Evolutionary conservation across 148 eudicot genomes (phyloP).

Genomic region (Euryodendron excelsum): DNA sequence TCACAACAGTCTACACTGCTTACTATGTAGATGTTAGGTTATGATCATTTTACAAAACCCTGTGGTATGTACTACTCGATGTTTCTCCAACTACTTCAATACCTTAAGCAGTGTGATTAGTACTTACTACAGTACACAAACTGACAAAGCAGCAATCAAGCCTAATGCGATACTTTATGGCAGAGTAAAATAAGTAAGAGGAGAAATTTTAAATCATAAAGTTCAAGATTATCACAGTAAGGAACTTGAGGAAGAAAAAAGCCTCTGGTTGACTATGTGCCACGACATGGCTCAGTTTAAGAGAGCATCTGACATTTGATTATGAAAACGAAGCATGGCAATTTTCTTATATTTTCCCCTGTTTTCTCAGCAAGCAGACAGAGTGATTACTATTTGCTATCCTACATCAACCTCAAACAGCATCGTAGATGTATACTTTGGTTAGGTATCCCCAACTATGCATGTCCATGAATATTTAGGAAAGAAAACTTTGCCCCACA

Average conservation of each 20-base stretch:
- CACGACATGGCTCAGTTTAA: background rate
- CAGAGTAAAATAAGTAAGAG: background rate
- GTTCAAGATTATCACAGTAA: background rate
- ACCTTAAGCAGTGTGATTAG: background rate
- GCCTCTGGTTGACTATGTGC: background rate
- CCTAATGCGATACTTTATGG: background rate
- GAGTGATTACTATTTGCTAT: background rate
- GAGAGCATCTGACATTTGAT: background rate
- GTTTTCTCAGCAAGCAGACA: background rate
- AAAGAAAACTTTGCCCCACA: background rate
- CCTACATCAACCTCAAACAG: background rate
- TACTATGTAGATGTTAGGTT: no score
- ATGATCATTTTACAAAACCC: background rate
- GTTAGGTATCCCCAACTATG: no score
- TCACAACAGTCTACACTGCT: no score
- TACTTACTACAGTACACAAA: background rate
- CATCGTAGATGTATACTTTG: background rate
- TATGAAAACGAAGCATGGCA: background rate
- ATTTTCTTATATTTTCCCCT: background rate
- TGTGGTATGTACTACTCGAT: no score
- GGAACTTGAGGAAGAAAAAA: background rate
- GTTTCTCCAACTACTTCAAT: background rate
- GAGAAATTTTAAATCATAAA: background rate
- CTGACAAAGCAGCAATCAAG: background rate
- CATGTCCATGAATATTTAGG: background rate